These are phyloP conservation scores for Dunaliella sp. DNA, from an alignment of 139 green algal species.

Conservation along the genomic window DNA sequence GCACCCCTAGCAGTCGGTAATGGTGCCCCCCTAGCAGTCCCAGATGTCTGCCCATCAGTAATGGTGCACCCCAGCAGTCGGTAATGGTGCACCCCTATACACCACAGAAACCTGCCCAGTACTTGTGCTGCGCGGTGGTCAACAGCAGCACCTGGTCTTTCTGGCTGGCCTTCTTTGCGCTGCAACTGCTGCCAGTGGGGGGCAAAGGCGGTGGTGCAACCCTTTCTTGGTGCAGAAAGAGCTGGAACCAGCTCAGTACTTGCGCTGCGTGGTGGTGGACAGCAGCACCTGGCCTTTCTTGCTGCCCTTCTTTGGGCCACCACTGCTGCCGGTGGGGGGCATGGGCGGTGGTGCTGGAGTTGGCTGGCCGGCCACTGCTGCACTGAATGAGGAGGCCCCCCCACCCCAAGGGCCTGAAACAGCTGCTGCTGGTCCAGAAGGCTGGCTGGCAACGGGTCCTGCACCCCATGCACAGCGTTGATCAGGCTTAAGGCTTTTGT, in stretches of 20 bases:
- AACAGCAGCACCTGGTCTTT: slow-evolving; percentile 16
- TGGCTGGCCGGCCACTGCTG: background rate
- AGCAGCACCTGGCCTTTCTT: slow-evolving; percentile 15
- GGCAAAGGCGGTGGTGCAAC: background rate
- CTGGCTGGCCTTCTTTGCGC: slow-evolving; percentile 17
- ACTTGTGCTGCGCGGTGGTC: slow-evolving; percentile 20
- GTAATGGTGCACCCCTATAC: background rate
- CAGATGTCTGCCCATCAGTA: too few species aligned
- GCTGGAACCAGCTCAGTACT: background rate
- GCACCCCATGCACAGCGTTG: background rate
- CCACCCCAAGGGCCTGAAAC: background rate
- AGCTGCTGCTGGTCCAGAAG: background rate
- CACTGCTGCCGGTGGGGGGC: background rate
- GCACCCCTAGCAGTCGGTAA: too few species aligned
- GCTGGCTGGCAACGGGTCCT: background rate
- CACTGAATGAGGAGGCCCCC: background rate
- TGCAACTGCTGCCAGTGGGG: background rate
- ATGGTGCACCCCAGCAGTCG: too few species aligned
- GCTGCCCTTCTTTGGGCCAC: slow-evolving; percentile 12
- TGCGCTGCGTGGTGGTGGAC: slow-evolving; percentile 21
- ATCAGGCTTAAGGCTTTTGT: too few species aligned
- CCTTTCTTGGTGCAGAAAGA: background rate
- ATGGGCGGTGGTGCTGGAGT: background rate
- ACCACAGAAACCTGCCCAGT: background rate
- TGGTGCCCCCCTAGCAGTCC: too few species aligned